Conservation (phyloP, 2,329 filamentous ascomycete species). For the Helotiales sp. region DNA sequence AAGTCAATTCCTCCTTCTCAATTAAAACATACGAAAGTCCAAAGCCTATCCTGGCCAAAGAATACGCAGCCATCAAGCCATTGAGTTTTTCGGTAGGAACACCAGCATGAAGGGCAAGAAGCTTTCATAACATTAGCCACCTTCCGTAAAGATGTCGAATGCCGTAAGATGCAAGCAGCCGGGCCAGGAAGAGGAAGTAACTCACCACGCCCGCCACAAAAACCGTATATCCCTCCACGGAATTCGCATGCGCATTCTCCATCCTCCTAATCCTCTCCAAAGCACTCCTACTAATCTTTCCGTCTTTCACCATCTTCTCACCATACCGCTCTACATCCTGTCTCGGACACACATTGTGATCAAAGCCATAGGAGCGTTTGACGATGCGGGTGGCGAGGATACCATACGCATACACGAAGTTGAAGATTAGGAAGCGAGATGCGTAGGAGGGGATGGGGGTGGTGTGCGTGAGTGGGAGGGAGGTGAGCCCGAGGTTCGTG, state of each 20-base stretch:
- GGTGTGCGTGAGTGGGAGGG: not conserved
- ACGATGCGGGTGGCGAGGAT: slow-evolving; percentile 50
- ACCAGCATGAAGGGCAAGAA: slow-evolving; percentile 48
- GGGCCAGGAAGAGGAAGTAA: not conserved
- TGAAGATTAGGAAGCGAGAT: slow-evolving; percentile 43
- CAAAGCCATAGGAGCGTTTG: slow-evolving; percentile 49
- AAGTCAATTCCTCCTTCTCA: slow-evolving; percentile 44
- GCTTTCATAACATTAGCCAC: not conserved
- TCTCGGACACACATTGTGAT: slow-evolving; percentile 54
- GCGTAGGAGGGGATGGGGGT: slow-evolving; percentile 17
- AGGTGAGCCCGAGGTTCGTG: slow-evolving; percentile 14
- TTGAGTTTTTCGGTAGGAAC: slow-evolving; percentile 47
- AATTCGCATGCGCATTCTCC: slow-evolving; percentile 53
- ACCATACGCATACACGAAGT: slow-evolving; percentile 52
- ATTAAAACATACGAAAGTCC: slow-evolving; percentile 48
- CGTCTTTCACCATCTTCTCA: slow-evolving; percentile 48
- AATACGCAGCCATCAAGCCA: slow-evolving; percentile 47
- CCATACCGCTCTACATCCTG: slow-evolving; percentile 54
- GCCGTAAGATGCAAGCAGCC: not conserved
- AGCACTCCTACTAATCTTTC: slow-evolving; percentile 50
- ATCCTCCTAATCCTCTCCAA: slow-evolving; percentile 51
- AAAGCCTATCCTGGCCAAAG: slow-evolving; percentile 49
- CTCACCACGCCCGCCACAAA: slow-evolving; percentile 45
- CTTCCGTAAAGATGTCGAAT: not conserved
- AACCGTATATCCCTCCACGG: slow-evolving; percentile 49